Conservation (phyloP, 306 rosid genomes). For the Fragaria iinumae region DNA sequence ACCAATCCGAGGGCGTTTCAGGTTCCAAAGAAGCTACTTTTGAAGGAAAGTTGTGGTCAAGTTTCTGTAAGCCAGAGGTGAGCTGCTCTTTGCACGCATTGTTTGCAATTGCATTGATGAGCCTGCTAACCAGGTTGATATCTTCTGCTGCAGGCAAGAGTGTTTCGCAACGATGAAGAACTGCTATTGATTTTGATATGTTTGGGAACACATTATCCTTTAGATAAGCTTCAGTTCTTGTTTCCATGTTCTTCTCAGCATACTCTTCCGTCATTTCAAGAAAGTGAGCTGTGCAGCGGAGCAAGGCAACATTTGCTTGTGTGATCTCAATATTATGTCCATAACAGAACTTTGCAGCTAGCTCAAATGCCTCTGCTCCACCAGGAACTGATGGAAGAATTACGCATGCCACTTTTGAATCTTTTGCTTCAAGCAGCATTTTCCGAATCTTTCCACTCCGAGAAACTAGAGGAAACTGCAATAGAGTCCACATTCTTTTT, state of each 20-base stretch:
- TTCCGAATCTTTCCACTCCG: slow-evolving; percentile 84
- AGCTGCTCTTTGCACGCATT: slow-evolving; percentile 96
- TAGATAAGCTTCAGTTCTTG: slow-evolving; percentile 59
- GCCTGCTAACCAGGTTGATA: slow-evolving; percentile 63
- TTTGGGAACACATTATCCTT: slow-evolving; percentile 68
- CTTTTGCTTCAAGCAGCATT: slow-evolving; percentile 75
- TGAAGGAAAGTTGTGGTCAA: slow-evolving; percentile 72
- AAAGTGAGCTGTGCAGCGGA: slow-evolving; percentile 67
- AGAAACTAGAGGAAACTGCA: slow-evolving; percentile 95
- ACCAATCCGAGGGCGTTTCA: slow-evolving; percentile 94
- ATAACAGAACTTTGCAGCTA: slow-evolving; percentile 90
- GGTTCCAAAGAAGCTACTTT: slow-evolving; percentile 56
- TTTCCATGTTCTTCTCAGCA: slow-evolving; percentile 69
- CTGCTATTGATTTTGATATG: slow-evolving; percentile 68
- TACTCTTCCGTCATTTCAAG: slow-evolving; percentile 92
- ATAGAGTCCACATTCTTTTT: slow-evolving; percentile 3
- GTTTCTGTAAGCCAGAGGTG: slow-evolving; percentile 72
- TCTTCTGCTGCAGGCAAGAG: slow-evolving; percentile 81
- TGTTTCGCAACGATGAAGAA: slow-evolving; percentile 81
- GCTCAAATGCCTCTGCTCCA: slow-evolving; percentile 84
- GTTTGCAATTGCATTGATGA: slow-evolving; percentile 77
- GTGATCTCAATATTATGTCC: slow-evolving; percentile 72
- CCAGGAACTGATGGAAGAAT: slow-evolving; percentile 69
- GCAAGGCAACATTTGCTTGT: slow-evolving; percentile 70
- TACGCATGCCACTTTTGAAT: slow-evolving; percentile 61